Conservation (phyloP, 2,329 filamentous ascomycete genomes). For the Aspergillus versicolor region DNA sequence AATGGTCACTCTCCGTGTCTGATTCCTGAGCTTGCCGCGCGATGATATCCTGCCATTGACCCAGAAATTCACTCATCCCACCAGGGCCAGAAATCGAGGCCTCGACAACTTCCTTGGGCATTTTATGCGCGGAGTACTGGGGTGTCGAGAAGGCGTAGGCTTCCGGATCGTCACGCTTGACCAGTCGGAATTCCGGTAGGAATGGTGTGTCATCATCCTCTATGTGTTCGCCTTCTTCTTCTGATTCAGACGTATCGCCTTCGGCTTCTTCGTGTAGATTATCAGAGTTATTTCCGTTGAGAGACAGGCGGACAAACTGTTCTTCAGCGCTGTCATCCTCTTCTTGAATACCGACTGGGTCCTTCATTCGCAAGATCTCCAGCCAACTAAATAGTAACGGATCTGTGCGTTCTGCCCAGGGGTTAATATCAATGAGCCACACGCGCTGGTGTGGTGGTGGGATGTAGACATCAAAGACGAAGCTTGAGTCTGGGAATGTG, state of each 20-base stretch:
- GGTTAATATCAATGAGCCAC: conserved; percentile 90
- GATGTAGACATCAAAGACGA: conserved; percentile 90
- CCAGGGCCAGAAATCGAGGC: conserved; percentile 66
- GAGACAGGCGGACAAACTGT: conserved; percentile 36
- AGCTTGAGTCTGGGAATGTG: conserved; percentile 79
- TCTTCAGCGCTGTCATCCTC: conserved; percentile 33
- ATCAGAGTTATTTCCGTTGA: conserved; percentile 24
- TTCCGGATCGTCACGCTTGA: conserved; percentile 81
- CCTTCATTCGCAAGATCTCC: conserved; percentile 72
- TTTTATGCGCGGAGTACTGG: conserved; percentile 91
- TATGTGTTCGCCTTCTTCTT: conserved; percentile 40
- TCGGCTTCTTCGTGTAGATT: conserved; percentile 43
- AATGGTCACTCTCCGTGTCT: conserved; percentile 36
- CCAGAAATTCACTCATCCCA: conserved; percentile 76
- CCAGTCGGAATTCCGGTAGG: conserved; percentile 75
- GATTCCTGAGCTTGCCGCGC: conserved; percentile 40
- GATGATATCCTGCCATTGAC: conserved; percentile 67
- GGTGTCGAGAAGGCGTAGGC: conserved; percentile 82
- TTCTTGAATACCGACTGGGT: conserved; percentile 38
- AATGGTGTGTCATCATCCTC: conserved; percentile 54
- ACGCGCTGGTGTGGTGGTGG: conserved; percentile 72
- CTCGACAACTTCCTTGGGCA: conserved; percentile 88
- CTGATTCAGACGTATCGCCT: conserved; percentile 39
- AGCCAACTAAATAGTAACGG: conserved; percentile 85
- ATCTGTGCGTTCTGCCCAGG: conserved; percentile 89